These are phyloP conservation scores for Phytophthora capsici DNA, from an alignment of 352 stramenopile species.

Conservation along the genomic window DNA sequence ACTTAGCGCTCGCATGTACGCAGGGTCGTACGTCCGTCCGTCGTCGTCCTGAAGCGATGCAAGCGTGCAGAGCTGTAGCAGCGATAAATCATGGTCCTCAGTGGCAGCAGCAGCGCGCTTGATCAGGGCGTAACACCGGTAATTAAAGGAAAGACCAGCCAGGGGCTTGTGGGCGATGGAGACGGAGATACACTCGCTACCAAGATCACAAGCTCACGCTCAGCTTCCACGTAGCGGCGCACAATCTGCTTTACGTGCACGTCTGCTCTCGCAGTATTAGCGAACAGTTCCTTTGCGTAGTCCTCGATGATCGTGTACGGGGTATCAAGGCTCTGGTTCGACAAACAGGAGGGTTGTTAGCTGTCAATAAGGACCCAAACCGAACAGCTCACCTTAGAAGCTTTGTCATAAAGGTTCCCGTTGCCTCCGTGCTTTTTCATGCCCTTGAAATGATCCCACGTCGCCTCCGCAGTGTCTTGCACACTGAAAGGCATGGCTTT, in stretches of 20 bases:
- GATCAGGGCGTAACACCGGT: constrained; percentile 62
- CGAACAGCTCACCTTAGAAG: constrained; percentile 23
- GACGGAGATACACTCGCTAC: constrained; percentile 53
- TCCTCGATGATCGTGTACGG: constrained; percentile 40
- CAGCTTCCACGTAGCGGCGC: constrained; percentile 53
- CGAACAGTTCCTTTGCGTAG: constrained; percentile 37
- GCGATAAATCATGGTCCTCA: constrained; percentile 15
- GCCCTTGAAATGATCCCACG: constrained; percentile 49
- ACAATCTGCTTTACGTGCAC: constrained; percentile 61
- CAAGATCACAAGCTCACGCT: constrained; percentile 61
- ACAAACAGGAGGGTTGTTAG: constrained; percentile 1
- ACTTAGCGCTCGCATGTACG: constrained; percentile 31
- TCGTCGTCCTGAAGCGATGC: constrained; percentile 29
- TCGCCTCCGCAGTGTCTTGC: constrained; percentile 31
- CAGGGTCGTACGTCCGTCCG: constrained; percentile 14
- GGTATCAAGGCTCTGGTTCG: constrained; percentile 24
- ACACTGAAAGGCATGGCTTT: constrained; percentile 48
- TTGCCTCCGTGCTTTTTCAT: constrained; percentile 44
- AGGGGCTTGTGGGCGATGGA: constrained; percentile 54
- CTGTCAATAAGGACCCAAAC: not conserved
- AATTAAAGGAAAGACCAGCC: constrained; percentile 42
- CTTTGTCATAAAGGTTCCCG: constrained; percentile 41
- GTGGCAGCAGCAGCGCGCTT: constrained; percentile 17
- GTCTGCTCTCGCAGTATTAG: constrained; percentile 30
- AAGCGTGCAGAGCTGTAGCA: constrained; percentile 29